Conservation (phyloP, 2,329 filamentous ascomycete species). For the Tricladium varicosporioides region DNA sequence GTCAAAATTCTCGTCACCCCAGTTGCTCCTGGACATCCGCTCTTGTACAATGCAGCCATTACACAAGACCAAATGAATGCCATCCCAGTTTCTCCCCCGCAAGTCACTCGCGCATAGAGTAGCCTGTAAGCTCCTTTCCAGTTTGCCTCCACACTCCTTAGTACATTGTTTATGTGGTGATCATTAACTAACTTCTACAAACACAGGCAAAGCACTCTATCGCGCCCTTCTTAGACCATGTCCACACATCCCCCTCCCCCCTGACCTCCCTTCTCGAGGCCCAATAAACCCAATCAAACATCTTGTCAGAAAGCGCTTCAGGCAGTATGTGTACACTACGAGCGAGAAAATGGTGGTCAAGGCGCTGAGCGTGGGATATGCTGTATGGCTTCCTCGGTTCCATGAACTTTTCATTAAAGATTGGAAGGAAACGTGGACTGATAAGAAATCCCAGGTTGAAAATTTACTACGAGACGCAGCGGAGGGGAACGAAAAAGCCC, state of each 20-base stretch:
- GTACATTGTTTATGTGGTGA: too few relatives aligned
- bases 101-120: constrained; percentile 48
- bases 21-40: too few relatives aligned
- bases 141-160: too few relatives aligned
- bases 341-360: constrained; percentile 50
- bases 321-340: constrained; percentile 54
- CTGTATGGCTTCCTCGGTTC: constrained; percentile 39
- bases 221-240: constrained; percentile 64
- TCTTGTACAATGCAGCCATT: neutral
- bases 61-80: constrained; percentile 40
- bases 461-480: constrained; percentile 28
- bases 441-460: constrained; percentile 22
- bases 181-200: too few relatives aligned
- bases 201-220: constrained; percentile 71
- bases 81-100: constrained; percentile 42
- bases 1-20: too few relatives aligned
- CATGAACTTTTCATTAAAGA: neutral
- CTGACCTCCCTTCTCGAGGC: constrained; percentile 40
- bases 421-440: neutral
- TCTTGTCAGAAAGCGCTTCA: constrained; percentile 62
- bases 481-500: constrained; percentile 20
- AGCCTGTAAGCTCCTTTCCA: constrained; percentile 50
- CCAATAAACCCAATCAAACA: constrained; percentile 47
- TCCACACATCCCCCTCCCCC: constrained; percentile 49
- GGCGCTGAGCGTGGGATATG: constrained; percentile 67